Percentiles rank a stretch among this genome's conserved stretches.
Evolutionary conservation across 2,329 filamentous ascomycete genomes (phyloP).

Genomic region (Fusarium temperatum): DNA sequence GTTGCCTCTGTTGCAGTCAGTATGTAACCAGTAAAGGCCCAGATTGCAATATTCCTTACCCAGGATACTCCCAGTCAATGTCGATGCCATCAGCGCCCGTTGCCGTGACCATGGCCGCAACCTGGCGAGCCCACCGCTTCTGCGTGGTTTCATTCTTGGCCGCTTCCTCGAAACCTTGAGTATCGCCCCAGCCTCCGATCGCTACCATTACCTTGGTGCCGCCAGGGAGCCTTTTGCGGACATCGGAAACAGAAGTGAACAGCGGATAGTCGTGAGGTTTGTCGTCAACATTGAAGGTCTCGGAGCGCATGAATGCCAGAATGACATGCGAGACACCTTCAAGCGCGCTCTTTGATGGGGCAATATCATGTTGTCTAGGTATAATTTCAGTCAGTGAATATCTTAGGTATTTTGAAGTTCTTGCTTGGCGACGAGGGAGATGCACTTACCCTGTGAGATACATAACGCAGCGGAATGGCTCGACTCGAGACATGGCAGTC

Average conservation of each 20-base stretch:
- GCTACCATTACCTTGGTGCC: conserved; percentile 73
- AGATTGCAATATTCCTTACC: conserved; percentile 43
- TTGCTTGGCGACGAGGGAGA: neutral
- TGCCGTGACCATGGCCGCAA: conserved; percentile 68
- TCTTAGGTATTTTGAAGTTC: neutral
- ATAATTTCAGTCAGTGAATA: conserved; percentile 30
- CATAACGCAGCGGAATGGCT: conserved; percentile 52
- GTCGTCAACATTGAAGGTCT: conserved; percentile 58
- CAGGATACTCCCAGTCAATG: conserved; percentile 73
- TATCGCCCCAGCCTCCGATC: conserved; percentile 80
- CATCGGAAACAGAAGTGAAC: conserved; percentile 60
- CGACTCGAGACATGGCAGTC: neutral
- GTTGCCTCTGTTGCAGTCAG: conserved; percentile 62
- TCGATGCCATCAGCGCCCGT: conserved; percentile 72
- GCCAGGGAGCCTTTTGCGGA: conserved; percentile 57
- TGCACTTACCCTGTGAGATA: conserved; percentile 58
- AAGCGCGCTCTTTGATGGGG: conserved; percentile 51
- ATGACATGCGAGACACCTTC: conserved; percentile 64
- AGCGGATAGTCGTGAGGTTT: conserved; percentile 56
- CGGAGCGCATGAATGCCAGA: conserved; percentile 66
- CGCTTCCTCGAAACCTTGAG: conserved; percentile 67
- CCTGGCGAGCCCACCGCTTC: conserved; percentile 68
- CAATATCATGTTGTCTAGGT: conserved; percentile 57
- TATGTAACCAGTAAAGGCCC: too few species aligned
- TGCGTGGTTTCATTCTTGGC: conserved; percentile 62